phyloP scores from a whole-genome alignment of 192 early-diverging fungal genomes.

The Coemansia sp. region DNA sequence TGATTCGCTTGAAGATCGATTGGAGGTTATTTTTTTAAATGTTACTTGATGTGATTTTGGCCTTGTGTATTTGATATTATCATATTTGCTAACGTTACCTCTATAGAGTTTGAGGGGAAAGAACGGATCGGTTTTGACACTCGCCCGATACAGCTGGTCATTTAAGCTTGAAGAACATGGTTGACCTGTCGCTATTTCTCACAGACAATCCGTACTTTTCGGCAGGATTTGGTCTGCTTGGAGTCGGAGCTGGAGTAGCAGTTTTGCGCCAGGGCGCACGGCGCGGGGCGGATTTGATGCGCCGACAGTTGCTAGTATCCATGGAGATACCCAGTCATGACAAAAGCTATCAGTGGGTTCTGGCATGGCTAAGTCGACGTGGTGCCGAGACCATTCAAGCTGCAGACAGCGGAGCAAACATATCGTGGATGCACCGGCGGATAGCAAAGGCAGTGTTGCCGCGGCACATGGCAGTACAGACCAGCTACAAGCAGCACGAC shows the following conservation, averaged over 20 bases:
- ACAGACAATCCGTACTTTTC: constrained; percentile 91
- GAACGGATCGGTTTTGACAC: not conserved
- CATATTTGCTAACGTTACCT: not conserved
- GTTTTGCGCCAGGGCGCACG: constrained; percentile 74
- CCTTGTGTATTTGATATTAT: not conserved
- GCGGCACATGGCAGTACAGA: constrained; percentile 86
- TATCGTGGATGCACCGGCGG: constrained; percentile 60
- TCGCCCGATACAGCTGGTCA: not conserved
- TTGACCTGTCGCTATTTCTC: constrained; percentile 57
- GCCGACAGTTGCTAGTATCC: constrained; percentile 82
- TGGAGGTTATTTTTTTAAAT: not conserved
- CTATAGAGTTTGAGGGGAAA: not conserved
- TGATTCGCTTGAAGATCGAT: not conserved
- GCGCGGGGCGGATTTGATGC: constrained; percentile 69
- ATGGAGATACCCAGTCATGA: constrained; percentile 96
- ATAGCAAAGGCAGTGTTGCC: constrained; percentile 58
- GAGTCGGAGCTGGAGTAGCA: constrained; percentile 82
- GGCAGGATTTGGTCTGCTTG: constrained; percentile 91
- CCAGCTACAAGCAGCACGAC: constrained; percentile 83
- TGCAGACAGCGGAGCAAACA: constrained; percentile 16
- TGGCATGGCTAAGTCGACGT: constrained; percentile 82
- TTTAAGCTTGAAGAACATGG: constrained; percentile 38
- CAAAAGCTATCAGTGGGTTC: constrained; percentile 91
- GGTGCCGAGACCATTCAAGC: constrained; percentile 31
- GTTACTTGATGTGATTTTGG: not conserved